Evolutionary conservation across 1,139 yeast genomes (phyloP), one percentile per base, ranked within the genome.

Genomic region (Debaryomyces singareniensis): DNA sequence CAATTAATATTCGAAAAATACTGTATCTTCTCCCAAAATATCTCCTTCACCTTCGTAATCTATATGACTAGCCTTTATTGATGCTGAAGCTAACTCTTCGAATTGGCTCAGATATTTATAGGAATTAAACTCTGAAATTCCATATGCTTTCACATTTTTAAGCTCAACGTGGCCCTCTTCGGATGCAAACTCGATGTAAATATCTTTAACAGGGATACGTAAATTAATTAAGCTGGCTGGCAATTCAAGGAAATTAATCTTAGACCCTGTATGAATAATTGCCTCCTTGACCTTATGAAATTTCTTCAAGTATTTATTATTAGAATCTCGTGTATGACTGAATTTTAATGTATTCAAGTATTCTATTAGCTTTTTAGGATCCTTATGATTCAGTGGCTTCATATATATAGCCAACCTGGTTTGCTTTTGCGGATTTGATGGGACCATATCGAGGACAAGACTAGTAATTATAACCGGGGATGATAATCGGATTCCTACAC

Each of bases 181-280:
- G 3, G 53, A 38, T 20, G 38, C 43, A 18, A 68, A 45, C 33
- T 61, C 61, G 15, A 68, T 27, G 42, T 58, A 66, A 5, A 68
- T 35, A 36, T 66, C 71, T 27, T 46, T 49, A 2, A 51, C 45
- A 5, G 62, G 54, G 12, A 66, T 44, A 29, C 53, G 47, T 38
- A 61, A 42, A 37, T 61, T 62, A 11, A 65, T 44, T 25, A 64
- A 40, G 31, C 60, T 53, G 5, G 48, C 42, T 1, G 73, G 71
- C 4, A 67, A 33, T 32, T 51, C 51, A 6, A 65, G 42, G 35
- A 61, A 66, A 27, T 50, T 47, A 7, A 60, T 37, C 2, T 44
- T 32, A 13, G 44, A 39, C 3, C 42, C 29, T 11, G 35, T 34
- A 21, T 35, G 33, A 7, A 47, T 35, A 13, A 30, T 36, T 10